A percentile compares a stretch with the other conserved stretches of the same genome.
Evolutionary conservation across 208 protist genomes (phyloP).

Genomic region (Leishmania lainsoni): DNA sequence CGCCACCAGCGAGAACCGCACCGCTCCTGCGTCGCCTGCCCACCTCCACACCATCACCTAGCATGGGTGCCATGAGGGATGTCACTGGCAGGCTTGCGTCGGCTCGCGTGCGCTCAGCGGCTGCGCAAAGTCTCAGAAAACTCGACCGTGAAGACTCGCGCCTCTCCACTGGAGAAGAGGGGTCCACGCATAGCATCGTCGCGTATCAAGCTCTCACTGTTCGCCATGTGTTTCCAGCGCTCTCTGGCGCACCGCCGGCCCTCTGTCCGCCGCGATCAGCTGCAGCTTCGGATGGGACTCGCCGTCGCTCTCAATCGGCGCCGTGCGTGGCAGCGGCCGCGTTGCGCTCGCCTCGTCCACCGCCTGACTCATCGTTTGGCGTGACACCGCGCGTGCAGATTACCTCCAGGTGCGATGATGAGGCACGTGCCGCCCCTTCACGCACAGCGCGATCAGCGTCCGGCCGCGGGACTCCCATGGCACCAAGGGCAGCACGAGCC

Average conservation of each 20-base stretch:
- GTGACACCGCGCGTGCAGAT: slow-evolving; percentile 13
- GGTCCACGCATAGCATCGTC: neutral
- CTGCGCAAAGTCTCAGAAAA: neutral
- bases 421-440: neutral
- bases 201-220: neutral
- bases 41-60: neutral
- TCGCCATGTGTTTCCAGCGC: neutral
- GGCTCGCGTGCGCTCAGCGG: neutral
- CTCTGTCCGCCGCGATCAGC: neutral
- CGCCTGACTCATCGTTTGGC: neutral
- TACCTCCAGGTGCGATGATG: neutral
- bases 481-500: neutral
- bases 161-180: neutral
- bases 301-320: slow-evolving; percentile 1
- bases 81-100: neutral
- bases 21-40: neutral
- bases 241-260: neutral
- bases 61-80: neutral
- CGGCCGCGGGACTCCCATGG: neutral
- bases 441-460: neutral
- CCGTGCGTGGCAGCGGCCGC: neutral
- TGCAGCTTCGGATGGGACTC: neutral
- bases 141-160: neutral
- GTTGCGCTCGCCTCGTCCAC: slow-evolving; percentile 18
- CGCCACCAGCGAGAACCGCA: neutral